A percentile compares a stretch with the other conserved stretches of the same genome.
Evolutionary conservation across 306 rosid species (phyloP).

Genomic region (Cucumis melo): DNA sequence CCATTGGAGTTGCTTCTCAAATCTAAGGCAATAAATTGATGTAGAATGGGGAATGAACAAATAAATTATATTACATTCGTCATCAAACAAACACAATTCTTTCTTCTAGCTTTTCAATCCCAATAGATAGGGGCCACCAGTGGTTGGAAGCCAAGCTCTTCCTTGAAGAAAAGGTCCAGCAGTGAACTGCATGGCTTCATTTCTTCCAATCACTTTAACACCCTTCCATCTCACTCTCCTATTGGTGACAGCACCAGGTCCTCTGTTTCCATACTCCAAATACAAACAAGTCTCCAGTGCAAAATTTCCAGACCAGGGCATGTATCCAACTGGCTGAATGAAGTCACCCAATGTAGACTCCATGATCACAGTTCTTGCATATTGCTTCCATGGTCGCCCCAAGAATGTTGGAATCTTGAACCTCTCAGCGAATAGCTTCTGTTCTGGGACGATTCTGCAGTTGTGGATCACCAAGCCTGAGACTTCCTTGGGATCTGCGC

Average conservation of each 20-base stretch:
- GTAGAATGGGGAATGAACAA: too few relatives aligned
- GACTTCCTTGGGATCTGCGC: neutral
- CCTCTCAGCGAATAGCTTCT: constrained; percentile 14
- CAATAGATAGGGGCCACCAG: neutral
- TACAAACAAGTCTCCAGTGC: constrained; percentile 29
- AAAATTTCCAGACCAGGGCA: constrained; percentile 21
- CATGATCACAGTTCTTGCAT: constrained; percentile 34
- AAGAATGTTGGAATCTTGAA: constrained; percentile 24
- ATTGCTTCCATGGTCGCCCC: constrained; percentile 60
- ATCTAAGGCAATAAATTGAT: too few relatives aligned
- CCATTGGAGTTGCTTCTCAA: too few relatives aligned
- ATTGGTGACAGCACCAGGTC: constrained; percentile 24
- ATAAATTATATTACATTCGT: neutral
- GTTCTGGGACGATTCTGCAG: constrained; percentile 38
- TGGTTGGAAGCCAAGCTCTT: neutral
- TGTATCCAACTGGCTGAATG: constrained; percentile 23
- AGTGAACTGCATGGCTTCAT: constrained; percentile 29
- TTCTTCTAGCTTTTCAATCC: neutral
- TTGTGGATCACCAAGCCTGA: constrained; percentile 44
- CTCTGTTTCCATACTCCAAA: constrained; percentile 48
- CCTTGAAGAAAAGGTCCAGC: constrained; percentile 7
- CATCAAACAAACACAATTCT: neutral
- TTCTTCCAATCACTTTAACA: constrained; percentile 20
- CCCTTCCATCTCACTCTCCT: constrained; percentile 50
- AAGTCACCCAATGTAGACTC: constrained; percentile 41